These are phyloP conservation scores for Gossypium trilobum DNA, from an alignment of 441 rosid species.

Conservation along the genomic window DNA sequence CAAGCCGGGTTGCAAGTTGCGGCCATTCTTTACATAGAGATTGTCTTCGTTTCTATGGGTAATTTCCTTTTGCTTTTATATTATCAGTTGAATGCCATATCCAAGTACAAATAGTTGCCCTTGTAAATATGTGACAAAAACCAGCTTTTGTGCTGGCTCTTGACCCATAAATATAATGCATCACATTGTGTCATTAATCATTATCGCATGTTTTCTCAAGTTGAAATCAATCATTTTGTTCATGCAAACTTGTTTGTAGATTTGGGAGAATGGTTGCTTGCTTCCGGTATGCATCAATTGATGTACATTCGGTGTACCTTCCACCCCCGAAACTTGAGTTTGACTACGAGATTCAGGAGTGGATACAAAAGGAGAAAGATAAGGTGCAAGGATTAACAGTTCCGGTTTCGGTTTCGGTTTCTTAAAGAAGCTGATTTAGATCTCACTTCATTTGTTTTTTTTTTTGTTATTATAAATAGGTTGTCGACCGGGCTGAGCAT, in stretches of 20 bases:
- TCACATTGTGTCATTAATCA: too few relatives aligned
- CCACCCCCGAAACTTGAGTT: conserved; percentile 82
- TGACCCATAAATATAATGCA: too few relatives aligned
- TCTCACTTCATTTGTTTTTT: conserved; percentile 12
- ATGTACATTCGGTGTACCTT: conserved; percentile 78
- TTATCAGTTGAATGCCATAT: too few relatives aligned
- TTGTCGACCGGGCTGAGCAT: conserved; percentile 59
- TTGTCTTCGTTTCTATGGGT: conserved; percentile 99
- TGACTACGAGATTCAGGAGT: conserved; percentile 53
- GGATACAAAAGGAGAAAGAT: conserved; percentile 69
- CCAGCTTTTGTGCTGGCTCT: too few relatives aligned
- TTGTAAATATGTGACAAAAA: too few relatives aligned
- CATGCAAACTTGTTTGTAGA: conserved; percentile 32
- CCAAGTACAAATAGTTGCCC: too few relatives aligned
- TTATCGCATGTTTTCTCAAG: too few relatives aligned
- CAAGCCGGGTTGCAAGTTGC: conserved; percentile 97
- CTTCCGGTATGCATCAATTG: conserved; percentile 89
- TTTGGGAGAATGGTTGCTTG: conserved; percentile 96
- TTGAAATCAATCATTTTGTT: too few relatives aligned
- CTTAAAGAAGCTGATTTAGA: conserved; percentile 3
- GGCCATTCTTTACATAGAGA: conserved; percentile 99
- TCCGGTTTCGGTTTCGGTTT: background rate
- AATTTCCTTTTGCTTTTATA: conserved; percentile 16
- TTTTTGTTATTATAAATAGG: conserved; percentile 37
- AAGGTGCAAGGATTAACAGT: conserved; percentile 37